A percentile compares a stretch with the other conserved stretches of the same genome.
Conservation (phyloP, 371 early-diverging fungal genomes). For the Chytridium lagenaria region DNA sequence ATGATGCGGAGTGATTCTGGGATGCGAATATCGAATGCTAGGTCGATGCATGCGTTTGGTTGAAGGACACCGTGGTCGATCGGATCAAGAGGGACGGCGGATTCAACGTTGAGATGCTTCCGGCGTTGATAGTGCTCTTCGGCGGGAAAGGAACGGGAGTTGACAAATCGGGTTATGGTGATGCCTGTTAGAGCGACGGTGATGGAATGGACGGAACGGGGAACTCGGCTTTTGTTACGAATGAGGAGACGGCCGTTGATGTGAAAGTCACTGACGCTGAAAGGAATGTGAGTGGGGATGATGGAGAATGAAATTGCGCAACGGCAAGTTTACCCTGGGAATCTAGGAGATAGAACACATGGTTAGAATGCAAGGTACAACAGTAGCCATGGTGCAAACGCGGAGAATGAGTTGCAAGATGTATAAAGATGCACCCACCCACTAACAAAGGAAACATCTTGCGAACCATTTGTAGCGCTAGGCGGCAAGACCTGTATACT, state of each 20-base stretch:
- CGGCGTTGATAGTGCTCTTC: background rate
- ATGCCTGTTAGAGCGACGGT: background rate
- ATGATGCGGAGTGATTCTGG: background rate
- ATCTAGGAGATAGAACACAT: background rate
- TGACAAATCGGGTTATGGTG: conserved; percentile 6
- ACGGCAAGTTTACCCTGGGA: conserved; percentile 1
- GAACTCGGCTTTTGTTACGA: background rate
- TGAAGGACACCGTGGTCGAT: background rate
- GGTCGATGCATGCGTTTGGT: background rate
- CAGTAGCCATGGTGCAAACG: background rate
- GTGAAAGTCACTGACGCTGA: conserved; percentile 8
- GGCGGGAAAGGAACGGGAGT: conserved; percentile 2
- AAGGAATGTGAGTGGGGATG: background rate
- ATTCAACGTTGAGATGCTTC: background rate
- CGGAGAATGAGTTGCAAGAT: too few relatives aligned
- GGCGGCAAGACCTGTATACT: conserved; percentile 4
- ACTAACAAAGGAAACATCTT: background rate
- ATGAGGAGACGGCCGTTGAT: background rate
- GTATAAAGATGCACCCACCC: background rate
- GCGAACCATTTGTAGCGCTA: too few relatives aligned
- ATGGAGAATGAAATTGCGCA: background rate
- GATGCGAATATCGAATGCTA: background rate
- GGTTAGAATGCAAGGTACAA: background rate
- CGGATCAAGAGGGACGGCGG: background rate
- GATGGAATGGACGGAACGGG: background rate